These are phyloP conservation scores for Podaxis rugospora DNA, from an alignment of 768 basidiomycete species.

Conservation along the genomic window DNA sequence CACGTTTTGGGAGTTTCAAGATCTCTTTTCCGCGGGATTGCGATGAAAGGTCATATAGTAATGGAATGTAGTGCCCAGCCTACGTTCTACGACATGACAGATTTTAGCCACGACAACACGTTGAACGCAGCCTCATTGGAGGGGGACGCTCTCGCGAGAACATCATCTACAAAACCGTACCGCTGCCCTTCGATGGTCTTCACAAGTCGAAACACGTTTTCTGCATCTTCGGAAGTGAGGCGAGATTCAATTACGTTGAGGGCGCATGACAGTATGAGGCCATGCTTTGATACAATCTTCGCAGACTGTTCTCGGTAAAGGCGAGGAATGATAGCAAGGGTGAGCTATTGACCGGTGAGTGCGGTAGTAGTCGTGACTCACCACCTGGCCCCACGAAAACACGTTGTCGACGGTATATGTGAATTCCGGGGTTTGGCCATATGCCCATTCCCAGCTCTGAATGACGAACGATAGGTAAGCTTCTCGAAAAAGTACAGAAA, in stretches of 20 bases:
- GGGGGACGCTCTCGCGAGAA: background rate
- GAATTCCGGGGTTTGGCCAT: slow-evolving; percentile 93
- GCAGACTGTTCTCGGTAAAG: slow-evolving; percentile 29
- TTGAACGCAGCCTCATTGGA: background rate
- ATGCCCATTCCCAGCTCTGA: slow-evolving; percentile 91
- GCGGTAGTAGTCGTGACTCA: background rate
- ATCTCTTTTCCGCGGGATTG: background rate
- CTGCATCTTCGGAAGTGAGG: slow-evolving; percentile 11
- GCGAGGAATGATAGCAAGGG: background rate
- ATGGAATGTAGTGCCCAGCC: background rate
- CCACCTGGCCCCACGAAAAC: slow-evolving; percentile 45
- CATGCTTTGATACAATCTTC: slow-evolving; percentile 59
- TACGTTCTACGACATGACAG: slow-evolving; percentile 3
- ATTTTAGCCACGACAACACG: slow-evolving; percentile 15
- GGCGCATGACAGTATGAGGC: slow-evolving; percentile 50
- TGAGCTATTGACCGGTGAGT: background rate
- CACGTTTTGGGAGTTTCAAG: background rate
- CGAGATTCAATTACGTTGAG: slow-evolving; percentile 23
- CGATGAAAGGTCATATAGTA: background rate
- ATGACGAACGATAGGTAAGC: background rate
- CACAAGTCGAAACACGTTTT: slow-evolving; percentile 11
- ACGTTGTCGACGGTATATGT: slow-evolving; percentile 46
- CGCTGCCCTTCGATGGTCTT: slow-evolving; percentile 22
- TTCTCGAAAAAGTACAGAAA: background rate
- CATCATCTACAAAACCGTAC: slow-evolving; percentile 28